Base-by-base conservation (phyloP, 768 basidiomycete species). In the Tylopilus sp. region DNA sequence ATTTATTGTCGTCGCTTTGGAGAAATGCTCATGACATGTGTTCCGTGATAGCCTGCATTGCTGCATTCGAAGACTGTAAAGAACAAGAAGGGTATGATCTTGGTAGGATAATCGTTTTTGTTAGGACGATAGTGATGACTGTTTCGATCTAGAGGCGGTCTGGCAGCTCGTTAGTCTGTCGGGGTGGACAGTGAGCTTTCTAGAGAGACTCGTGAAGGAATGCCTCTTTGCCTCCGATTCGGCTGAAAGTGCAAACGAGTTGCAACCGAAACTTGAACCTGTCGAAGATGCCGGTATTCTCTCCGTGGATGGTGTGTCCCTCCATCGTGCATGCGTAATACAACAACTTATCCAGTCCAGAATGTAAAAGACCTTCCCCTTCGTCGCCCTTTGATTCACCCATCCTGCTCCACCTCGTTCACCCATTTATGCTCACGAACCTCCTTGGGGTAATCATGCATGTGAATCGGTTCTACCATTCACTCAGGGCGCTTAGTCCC, bases 151-250 rank as follows among this genome's bases (percentile, higher is more conserved):
- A 92, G 89, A 83, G 48, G 81, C 85, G 31, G 77, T 83, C 25
- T 91, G 89, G 89, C 84, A 86, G 56, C 74, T 91, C 14, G 79
- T 84, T 42, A 79, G 78, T 10, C 61, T 89, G 42, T 80, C 78
- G 1, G 72, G 70, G 9, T 92, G 87, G 87, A 64, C 81, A 40
- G 71, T 89, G 25, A 69, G 70, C 30, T 83, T 89, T 57, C 56
- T 83, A 19, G 86, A 87, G 63, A 78, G 71, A 47, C 64, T 92
- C 6, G 65, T 89, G 67, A 86, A 81, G 49, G 77, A 76, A 53
- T 79, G 76, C 31, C 64, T 80, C 2, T 67, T 71, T 44, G 63
- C 71, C 3, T 67, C 63, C 4, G 73, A 73, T 50, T 34, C 58
- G 16, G 45, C 52, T 2, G 64, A 58, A 28, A 49, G 30, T 17